These are phyloP conservation scores for Porogramme epimiltina DNA, from an alignment of 1,284 basidiomycete species.

Conservation along the genomic window DNA sequence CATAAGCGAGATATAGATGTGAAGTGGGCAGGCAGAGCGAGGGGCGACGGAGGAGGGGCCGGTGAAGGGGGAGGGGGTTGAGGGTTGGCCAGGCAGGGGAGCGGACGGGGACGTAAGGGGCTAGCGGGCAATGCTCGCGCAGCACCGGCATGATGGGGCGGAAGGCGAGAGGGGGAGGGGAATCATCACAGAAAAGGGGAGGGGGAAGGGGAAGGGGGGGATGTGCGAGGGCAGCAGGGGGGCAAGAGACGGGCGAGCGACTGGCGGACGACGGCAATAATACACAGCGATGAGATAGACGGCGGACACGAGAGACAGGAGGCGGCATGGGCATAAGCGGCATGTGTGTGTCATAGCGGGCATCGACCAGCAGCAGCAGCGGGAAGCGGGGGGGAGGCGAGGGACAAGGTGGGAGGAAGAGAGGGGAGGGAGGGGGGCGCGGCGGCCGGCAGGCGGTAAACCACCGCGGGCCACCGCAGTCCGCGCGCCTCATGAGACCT, in stretches of 20 bases:
- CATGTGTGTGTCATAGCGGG: constrained; percentile 1
- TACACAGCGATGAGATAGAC: neutral
- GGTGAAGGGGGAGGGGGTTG: too few species aligned
- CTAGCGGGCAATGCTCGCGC: too few species aligned
- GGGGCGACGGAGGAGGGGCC: too few species aligned
- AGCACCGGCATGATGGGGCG: too few species aligned
- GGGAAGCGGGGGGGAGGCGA: neutral
- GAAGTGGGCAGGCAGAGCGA: too few species aligned
- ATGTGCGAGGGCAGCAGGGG: neutral
- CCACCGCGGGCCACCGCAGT: neutral
- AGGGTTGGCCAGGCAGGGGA: too few species aligned
- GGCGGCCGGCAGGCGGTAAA: constrained; percentile 4
- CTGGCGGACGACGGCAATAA: neutral
- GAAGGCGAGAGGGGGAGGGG: too few species aligned
- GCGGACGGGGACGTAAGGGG: too few species aligned
- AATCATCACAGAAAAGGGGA: too few species aligned
- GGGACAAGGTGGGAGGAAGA: constrained; percentile 6
- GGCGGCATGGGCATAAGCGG: neutral
- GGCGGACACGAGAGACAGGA: neutral
- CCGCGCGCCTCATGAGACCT: constrained; percentile 21
- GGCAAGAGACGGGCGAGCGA: neutral
- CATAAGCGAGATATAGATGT: too few species aligned
- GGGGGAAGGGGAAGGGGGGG: neutral
- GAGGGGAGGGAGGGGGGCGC: neutral
- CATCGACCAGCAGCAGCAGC: neutral